Evolutionary conservation across 2,329 filamentous ascomycete species (phyloP).

Genomic region (Ilyonectria robusta): DNA sequence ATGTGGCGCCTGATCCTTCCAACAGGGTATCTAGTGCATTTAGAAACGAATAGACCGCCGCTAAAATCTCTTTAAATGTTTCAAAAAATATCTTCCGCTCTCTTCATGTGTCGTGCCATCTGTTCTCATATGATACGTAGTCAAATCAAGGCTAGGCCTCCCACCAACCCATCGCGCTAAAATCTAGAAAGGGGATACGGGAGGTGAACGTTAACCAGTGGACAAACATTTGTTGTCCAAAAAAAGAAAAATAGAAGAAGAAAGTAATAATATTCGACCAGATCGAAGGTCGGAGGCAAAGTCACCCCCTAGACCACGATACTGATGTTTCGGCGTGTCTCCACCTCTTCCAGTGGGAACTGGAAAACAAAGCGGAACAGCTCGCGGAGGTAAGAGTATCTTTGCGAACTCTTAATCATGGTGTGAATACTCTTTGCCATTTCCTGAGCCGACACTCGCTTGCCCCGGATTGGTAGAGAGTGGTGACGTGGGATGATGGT

Average conservation of each 20-base stretch:
- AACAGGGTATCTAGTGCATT: slow-evolving; percentile 50
- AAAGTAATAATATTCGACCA: neutral
- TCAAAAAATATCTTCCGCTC: slow-evolving; percentile 20
- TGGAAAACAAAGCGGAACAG: slow-evolving; percentile 89
- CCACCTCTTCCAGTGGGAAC: slow-evolving; percentile 84
- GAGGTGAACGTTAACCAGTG: slow-evolving; percentile 11
- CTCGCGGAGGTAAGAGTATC: slow-evolving; percentile 86
- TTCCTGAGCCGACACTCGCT: slow-evolving; percentile 77
- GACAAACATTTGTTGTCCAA: slow-evolving; percentile 11
- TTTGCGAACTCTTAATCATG: slow-evolving; percentile 76
- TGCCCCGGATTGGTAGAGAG: slow-evolving; percentile 66
- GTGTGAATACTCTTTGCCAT: slow-evolving; percentile 84
- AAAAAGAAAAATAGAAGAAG: slow-evolving; percentile 33
- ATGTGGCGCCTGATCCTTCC: slow-evolving; percentile 36
- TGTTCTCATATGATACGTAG: slow-evolving; percentile 30
- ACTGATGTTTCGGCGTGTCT: slow-evolving; percentile 74
- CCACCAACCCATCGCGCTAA: slow-evolving; percentile 27
- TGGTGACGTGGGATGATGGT: slow-evolving; percentile 64
- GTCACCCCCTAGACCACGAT: slow-evolving; percentile 62
- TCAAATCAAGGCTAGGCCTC: slow-evolving; percentile 24
- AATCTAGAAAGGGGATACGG: slow-evolving; percentile 33
- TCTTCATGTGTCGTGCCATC: slow-evolving; percentile 33
- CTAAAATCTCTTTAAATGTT: slow-evolving; percentile 36
- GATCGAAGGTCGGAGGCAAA: neutral
- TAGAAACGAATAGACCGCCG: slow-evolving; percentile 48